Base-by-base conservation (phyloP, 139 green algal genomes). In the Chlamydomonas incerta region DNA sequence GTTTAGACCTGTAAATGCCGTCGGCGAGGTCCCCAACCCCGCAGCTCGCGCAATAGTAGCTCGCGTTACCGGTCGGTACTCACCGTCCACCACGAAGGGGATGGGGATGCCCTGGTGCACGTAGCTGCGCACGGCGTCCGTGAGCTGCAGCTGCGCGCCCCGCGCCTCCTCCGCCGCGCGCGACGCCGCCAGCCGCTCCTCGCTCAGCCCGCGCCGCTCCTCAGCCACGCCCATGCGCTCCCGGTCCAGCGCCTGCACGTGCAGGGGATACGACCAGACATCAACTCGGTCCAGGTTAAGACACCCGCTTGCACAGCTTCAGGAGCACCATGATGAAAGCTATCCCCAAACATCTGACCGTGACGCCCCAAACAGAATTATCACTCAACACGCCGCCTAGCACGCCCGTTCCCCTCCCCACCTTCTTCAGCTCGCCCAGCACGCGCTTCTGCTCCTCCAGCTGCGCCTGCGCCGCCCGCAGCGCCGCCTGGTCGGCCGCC, bases 71-170 rank as follows among this genome's bases (percentile, higher is more conserved):
- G n/a, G n/a, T n/a, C n/a, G n/a, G n/a, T n/a, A 72, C 79, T 50
- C 58, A 87, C 83, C 65, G 24, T 91, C 74, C 62, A 92, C 34
- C 29, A 37, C 50, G 71, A 92, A 89, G 75, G 89, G 86, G 23
- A 92, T 90, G 76, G 89, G 89, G 35, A 92, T 72, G 35, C 89
- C 89, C 70, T 89, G 81, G 41, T 74, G 26, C 41, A 92, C 55
- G 57, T 87, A 92, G 28, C 23, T 31, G 6, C 82, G 75, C 24
- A 92, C 86, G 1, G 89, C 65, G 21, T 92, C 89, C 2, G 71
- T 57, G 57, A 92, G 89, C 77, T 80, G 47, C 57, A 87, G 26
- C 77, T 89, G 86, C 52, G 79, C 60, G 1, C 57, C 72, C 0
- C 89, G 75, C 26, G 71, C 70, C 21, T 67, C 68, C 21, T 88